Evolutionary conservation across 1,284 basidiomycete species (phyloP).

Genomic region (Ustilago trichophora): DNA sequence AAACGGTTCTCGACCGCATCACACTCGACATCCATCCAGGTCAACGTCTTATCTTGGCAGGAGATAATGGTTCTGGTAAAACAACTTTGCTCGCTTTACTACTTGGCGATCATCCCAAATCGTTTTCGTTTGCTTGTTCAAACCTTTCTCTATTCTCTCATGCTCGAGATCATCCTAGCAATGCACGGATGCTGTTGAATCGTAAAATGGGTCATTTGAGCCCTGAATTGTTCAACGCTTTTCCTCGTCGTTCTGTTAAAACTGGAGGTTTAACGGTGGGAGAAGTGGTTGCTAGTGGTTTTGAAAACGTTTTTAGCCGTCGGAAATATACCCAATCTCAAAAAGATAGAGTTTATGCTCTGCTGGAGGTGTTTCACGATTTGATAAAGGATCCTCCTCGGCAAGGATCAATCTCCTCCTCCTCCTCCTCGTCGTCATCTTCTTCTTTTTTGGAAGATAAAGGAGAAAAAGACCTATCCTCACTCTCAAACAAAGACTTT

Average conservation of each 20-base stretch:
- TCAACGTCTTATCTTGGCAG: constrained; percentile 65
- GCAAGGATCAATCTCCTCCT: not conserved
- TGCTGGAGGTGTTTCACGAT: constrained; percentile 46
- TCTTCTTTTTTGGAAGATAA: too few relatives aligned
- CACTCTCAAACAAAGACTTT: constrained; percentile 40
- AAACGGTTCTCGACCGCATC: constrained; percentile 70
- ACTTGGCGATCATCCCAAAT: constrained; percentile 93
- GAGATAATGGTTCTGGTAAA: constrained; percentile 77
- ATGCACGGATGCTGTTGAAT: constrained; percentile 52
- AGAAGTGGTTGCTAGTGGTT: constrained; percentile 58
- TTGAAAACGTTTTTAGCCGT: constrained; percentile 55
- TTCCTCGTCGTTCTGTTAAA: constrained; percentile 71
- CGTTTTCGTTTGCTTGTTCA: constrained; percentile 72
- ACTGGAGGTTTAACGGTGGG: constrained; percentile 56
- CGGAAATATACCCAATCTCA: constrained; percentile 23
- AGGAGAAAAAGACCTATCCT: too few relatives aligned
- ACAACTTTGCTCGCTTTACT: constrained; percentile 91
- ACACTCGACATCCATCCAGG: constrained; percentile 44
- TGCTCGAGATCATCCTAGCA: constrained; percentile 52
- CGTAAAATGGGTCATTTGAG: constrained; percentile 75
- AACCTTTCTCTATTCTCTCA: constrained; percentile 51
- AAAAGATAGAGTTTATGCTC: constrained; percentile 19
- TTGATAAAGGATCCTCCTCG: constrained; percentile 30
- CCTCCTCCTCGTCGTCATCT: too few relatives aligned
- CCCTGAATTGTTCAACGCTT: constrained; percentile 89